Conservation (phyloP, 345 rosid genomes). For the Kandelia obovata region DNA sequence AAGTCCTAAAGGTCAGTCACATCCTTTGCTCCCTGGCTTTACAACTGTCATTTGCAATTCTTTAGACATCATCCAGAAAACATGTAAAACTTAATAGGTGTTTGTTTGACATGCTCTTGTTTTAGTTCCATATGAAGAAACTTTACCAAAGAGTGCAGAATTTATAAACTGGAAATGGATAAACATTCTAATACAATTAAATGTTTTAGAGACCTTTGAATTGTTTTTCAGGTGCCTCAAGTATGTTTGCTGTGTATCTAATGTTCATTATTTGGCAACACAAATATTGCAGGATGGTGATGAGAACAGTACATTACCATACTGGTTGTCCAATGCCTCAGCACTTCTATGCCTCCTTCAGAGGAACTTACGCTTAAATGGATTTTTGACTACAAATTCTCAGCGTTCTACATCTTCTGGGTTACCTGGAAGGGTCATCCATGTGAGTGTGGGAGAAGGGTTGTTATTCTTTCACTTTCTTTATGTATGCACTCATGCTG, state of each 20-base stretch:
- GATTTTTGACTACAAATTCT: conserved; percentile 52
- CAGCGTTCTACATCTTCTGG: conserved; percentile 57
- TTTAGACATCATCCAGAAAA: no score
- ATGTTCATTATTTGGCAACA: conserved; percentile 3
- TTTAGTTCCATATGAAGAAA: no score
- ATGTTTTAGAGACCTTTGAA: background rate
- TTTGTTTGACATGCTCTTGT: no score
- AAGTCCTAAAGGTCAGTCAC: conserved; percentile 63
- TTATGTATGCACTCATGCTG: no score
- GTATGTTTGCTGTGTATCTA: background rate
- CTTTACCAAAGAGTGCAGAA: no score
- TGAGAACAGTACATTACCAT: conserved; percentile 67
- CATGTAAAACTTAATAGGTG: no score
- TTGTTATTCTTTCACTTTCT: no score
- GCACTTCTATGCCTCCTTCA: conserved; percentile 95
- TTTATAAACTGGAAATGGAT: background rate
- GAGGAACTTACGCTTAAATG: conserved; percentile 69
- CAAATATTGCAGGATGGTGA: conserved; percentile 60
- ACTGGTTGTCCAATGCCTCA: conserved; percentile 92
- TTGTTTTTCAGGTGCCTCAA: background rate
- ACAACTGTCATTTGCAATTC: no score
- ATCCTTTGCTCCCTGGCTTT: background rate
- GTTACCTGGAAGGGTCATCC: conserved; percentile 64
- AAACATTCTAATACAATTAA: background rate
- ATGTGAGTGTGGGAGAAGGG: conserved; percentile 49